phyloP scores from a whole-genome alignment of 352 stramenopile genomes.

The Phytophthora sp. region DNA sequence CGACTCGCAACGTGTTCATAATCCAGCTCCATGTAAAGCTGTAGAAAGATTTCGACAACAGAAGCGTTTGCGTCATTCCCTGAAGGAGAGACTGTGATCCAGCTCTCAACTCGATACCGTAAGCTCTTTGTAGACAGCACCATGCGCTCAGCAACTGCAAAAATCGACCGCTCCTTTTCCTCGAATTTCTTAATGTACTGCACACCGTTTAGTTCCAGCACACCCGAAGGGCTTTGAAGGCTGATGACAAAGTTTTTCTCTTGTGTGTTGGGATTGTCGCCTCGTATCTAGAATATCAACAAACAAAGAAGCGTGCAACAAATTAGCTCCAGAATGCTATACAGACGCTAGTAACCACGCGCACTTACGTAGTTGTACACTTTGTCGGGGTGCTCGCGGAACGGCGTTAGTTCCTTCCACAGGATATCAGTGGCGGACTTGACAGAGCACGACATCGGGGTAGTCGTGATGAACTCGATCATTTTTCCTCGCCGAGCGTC shows the following conservation, averaged over 20 bases:
- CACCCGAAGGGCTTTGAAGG: conserved; percentile 11
- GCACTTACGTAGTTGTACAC: conserved; percentile 32
- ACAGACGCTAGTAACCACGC: neutral
- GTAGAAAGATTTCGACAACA: conserved; percentile 19
- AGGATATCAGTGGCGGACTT: conserved; percentile 20
- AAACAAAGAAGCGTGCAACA: neutral
- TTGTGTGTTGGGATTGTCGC: conserved; percentile 16
- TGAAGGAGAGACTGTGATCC: conserved; percentile 25
- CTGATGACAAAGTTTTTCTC: conserved; percentile 35
- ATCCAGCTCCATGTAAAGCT: conserved; percentile 29
- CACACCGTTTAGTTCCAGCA: conserved; percentile 26
- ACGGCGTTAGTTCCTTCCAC: conserved; percentile 34
- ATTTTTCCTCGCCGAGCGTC: conserved; percentile 21
- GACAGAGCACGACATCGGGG: conserved; percentile 29
- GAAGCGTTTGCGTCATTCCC: neutral
- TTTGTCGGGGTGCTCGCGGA: conserved; percentile 31
- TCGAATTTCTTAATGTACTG: conserved; percentile 40
- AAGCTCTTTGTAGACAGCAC: conserved; percentile 16
- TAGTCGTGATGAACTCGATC: conserved; percentile 34
- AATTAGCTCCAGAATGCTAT: neutral
- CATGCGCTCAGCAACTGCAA: conserved; percentile 23
- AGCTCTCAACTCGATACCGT: conserved; percentile 28
- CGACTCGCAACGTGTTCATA: neutral
- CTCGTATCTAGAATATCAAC: conserved; percentile 19
- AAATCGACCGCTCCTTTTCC: conserved; percentile 20